Evolutionary conservation across 768 basidiomycete species (phyloP).

Genomic region (Mycena venus): DNA sequence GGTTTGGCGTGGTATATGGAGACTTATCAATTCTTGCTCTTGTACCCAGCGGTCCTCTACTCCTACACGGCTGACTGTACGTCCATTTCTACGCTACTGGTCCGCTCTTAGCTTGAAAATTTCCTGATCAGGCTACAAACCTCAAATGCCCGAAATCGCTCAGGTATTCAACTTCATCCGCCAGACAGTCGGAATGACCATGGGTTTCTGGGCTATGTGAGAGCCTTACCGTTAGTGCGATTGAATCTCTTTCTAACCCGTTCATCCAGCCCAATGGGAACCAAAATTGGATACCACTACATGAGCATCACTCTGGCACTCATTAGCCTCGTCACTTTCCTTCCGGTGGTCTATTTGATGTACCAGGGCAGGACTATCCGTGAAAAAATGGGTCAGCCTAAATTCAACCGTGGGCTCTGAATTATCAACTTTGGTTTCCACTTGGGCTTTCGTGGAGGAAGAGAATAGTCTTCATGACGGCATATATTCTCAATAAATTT

Average conservation of each 20-base stretch:
- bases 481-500: background rate
- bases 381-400: conserved; percentile 25
- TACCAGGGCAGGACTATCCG: conserved; percentile 27
- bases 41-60: conserved; percentile 17
- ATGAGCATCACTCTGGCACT: conserved; percentile 34
- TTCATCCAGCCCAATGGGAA: conserved; percentile 25
- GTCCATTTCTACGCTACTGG: background rate
- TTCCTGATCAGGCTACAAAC: conserved; percentile 22
- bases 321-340: conserved; percentile 25
- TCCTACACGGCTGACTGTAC: conserved; percentile 29
- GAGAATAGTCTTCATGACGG: background rate
- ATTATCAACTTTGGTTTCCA: background rate
- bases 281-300: conserved; percentile 34
- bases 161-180: conserved; percentile 36
- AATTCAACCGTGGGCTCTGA: conserved; percentile 30
- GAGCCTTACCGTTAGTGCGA: too few species aligned
- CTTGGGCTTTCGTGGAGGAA: background rate
- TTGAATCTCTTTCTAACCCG: background rate
- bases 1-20: background rate
- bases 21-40: background rate
- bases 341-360: conserved; percentile 32
- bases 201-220: conserved; percentile 36
- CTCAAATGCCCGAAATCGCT: conserved; percentile 30
- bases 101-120: background rate
- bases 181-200: conserved; percentile 35